Base-by-base conservation (phyloP, 176 grass and related monocot species). In the Aegilops speltoides region DNA sequence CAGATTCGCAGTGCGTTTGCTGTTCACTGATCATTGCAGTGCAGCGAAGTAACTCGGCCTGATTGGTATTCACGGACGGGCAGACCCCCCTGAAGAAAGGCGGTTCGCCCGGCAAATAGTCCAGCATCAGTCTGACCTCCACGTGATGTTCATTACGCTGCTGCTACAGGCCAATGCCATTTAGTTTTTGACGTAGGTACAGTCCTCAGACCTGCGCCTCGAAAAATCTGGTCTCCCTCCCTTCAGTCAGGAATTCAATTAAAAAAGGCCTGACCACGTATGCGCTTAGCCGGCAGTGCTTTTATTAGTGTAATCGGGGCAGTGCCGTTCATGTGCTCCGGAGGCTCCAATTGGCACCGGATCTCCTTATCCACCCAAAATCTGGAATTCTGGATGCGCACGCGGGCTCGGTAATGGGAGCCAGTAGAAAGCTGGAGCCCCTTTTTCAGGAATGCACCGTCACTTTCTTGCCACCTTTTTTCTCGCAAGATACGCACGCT, bases 301-400 rank as follows among this genome's bases (percentile, higher is more conserved):
- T 79, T 8, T 43, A 8, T 5, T 29, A 0, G 81, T 86, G 62
- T 86, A 89, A 7, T 17, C 14, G 36, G 7, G 64, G 23, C 71
- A 12, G 15, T 20, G 72, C 64, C 73, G 84, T 50, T 79, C 43
- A 50, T 66, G 74, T 29, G 76, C 76, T 26, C 75, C 32, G 43
- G 85, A 64, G 26, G 33, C 89, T 80, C 85, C 89, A 91, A 62
- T 87, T 84, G 89, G 80, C 85, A 76, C 28, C 60, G 24, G 24
- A 45, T 15, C 38, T 45, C 38, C 70, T 73, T 73, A 76, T 76
- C 73, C 43, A 1, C 56, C 45, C 0, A 13, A 25, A 8, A 29
- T 50, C 73, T 29, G 24, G 14, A 75, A 48, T n/a, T 23, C 15
- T 16, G 25, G 45, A 50, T 54, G 75, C 75, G 43, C 43, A 7